Evolutionary conservation across 768 basidiomycete species (phyloP).

Genomic region (Macrolepiota dolichaula): DNA sequence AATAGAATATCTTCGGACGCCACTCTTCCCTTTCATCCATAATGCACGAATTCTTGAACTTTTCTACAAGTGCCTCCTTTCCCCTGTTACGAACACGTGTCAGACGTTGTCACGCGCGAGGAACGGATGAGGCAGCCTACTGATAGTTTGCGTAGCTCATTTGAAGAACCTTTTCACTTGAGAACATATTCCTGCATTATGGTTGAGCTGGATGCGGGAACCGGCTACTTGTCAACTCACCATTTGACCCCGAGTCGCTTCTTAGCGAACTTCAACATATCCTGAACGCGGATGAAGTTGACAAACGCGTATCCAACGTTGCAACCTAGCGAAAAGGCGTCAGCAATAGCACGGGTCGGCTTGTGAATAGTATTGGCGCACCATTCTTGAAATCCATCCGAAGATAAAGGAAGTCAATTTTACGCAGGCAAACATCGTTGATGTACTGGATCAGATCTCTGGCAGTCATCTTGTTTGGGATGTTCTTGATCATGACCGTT

Average conservation of each 20-base stretch:
- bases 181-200: slow-evolving; percentile 78
- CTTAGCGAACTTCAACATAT: slow-evolving; percentile 74
- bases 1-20: slow-evolving; percentile 84
- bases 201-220: background rate
- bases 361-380: slow-evolving; percentile 29
- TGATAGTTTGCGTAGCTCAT: slow-evolving; percentile 94
- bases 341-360: background rate
- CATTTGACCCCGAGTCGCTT: slow-evolving; percentile 77
- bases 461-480: slow-evolving; percentile 90
- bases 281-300: slow-evolving; percentile 80
- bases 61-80: slow-evolving; percentile 86
- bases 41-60: slow-evolving; percentile 88
- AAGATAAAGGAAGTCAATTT: slow-evolving; percentile 85
- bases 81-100: slow-evolving; percentile 45
- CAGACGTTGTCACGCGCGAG: background rate
- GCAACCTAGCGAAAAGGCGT: slow-evolving; percentile 46
- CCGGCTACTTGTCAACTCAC: slow-evolving; percentile 33
- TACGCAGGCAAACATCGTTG: slow-evolving; percentile 65
- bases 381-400: slow-evolving; percentile 85
- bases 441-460: slow-evolving; percentile 68
- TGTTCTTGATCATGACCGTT: slow-evolving; percentile 89
- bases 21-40: slow-evolving; percentile 85
- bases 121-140: slow-evolving; percentile 37
- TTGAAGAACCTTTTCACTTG: slow-evolving; percentile 85
- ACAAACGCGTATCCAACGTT: slow-evolving; percentile 87